A percentile compares a stretch with the other conserved stretches of the same genome.
Conservation (phyloP, 2,329 filamentous ascomycete species). For the Juglanconis oblonga region DNA sequence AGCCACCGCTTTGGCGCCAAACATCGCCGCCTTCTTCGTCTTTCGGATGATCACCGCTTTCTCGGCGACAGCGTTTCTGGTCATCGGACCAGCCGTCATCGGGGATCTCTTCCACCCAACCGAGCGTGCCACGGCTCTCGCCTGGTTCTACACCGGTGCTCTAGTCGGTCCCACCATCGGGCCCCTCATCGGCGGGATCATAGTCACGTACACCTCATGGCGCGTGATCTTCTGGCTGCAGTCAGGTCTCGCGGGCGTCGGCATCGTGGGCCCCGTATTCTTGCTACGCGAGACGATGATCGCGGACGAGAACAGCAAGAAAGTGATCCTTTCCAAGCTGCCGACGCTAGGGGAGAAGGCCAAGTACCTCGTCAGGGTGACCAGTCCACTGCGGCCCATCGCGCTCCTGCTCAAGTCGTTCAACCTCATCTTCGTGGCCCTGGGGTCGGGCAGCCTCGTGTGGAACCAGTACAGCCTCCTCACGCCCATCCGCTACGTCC, state of each 20-base stretch:
- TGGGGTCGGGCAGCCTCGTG: slow-evolving; percentile 58
- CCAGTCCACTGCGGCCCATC: neutral
- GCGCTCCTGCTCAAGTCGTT: slow-evolving; percentile 2
- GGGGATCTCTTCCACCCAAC: slow-evolving; percentile 62
- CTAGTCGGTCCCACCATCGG: slow-evolving; percentile 70
- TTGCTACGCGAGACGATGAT: slow-evolving; percentile 69
- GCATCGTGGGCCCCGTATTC: slow-evolving; percentile 58
- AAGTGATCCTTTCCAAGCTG: slow-evolving; percentile 22
- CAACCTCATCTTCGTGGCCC: slow-evolving; percentile 49
- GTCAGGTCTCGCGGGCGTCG: slow-evolving; percentile 61
- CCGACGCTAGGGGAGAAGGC: neutral
- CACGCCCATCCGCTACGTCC: slow-evolving; percentile 66
- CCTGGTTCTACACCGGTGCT: slow-evolving; percentile 70
- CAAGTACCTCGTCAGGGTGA: slow-evolving; percentile 4
- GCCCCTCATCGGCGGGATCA: slow-evolving; percentile 70
- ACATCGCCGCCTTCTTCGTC: slow-evolving; percentile 68
- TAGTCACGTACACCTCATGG: slow-evolving; percentile 73
- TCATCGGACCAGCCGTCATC: slow-evolving; percentile 51
- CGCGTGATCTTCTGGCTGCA: slow-evolving; percentile 77
- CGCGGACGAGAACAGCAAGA: slow-evolving; percentile 20
- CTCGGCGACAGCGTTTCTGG: slow-evolving; percentile 71
- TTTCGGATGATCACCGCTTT: slow-evolving; percentile 74
- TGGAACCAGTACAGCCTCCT: slow-evolving; percentile 71
- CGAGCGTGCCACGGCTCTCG: slow-evolving; percentile 68
- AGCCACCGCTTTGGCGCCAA: slow-evolving; percentile 69